Percentiles rank a stretch among this genome's conserved stretches.
Conservation (phyloP, 768 basidiomycete genomes). For the Pulveroboletus sp. region DNA sequence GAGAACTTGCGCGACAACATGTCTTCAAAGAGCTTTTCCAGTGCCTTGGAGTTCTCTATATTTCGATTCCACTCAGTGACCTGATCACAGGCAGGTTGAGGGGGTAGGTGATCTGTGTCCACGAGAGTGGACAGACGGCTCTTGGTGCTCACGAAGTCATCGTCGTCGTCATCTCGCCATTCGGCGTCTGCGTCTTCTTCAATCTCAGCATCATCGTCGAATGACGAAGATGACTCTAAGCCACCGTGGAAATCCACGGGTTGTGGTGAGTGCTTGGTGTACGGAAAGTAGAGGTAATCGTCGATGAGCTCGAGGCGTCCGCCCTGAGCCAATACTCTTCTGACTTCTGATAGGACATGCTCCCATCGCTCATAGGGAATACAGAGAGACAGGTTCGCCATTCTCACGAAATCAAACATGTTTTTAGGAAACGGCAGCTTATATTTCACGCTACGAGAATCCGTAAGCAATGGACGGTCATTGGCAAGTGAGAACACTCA, state of each 20-base stretch:
- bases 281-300: conserved; percentile 65
- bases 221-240: conserved; percentile 12
- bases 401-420: conserved; percentile 67
- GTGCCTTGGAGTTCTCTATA: conserved; percentile 35
- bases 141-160: conserved; percentile 31
- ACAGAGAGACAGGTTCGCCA: conserved; percentile 62
- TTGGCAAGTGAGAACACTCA: conserved; percentile 33
- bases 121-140: conserved; percentile 24
- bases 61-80: conserved; percentile 39
- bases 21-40: conserved; percentile 55
- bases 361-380: conserved; percentile 61
- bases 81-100: conserved; percentile 20
- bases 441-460: conserved; percentile 42
- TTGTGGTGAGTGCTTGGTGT: conserved; percentile 31
- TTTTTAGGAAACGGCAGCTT: conserved; percentile 57
- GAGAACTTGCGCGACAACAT: conserved; percentile 53
- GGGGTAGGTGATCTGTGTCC: conserved; percentile 17
- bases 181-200: conserved; percentile 21
- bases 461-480: conserved; percentile 8
- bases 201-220: conserved; percentile 15
- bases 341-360: conserved; percentile 51
- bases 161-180: conserved; percentile 11
- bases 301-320: conserved; percentile 74
- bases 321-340: conserved; percentile 53
- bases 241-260: conserved; percentile 4